phyloP scores from a whole-genome alignment of 2,329 filamentous ascomycete species.

The Epichloe brachyelytri region DNA sequence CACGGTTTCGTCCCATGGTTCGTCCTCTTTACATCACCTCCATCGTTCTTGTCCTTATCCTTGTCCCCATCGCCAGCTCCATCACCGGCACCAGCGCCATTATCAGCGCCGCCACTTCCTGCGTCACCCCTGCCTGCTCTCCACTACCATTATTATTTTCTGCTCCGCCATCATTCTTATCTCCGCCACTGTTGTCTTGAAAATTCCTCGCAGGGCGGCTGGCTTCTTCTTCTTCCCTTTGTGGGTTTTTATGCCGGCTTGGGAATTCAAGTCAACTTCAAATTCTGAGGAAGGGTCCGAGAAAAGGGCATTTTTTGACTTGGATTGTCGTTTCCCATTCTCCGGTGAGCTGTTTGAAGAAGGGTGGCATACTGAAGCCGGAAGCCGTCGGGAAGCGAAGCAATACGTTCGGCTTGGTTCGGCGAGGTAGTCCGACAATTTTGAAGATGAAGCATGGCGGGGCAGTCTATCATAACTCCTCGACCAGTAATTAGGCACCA shows the following conservation, averaged over 20 bases:
- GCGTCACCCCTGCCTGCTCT: constrained; percentile 3
- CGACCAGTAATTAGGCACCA: constrained; percentile 1
- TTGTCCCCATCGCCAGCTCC: constrained; percentile 3
- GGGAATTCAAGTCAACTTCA: constrained; percentile 11
- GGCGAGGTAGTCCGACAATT: neutral
- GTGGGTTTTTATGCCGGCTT: constrained; percentile 7
- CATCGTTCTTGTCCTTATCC: constrained; percentile 19
- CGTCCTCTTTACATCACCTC: constrained; percentile 24
- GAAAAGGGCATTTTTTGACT: constrained; percentile 7
- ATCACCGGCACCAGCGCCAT: constrained; percentile 2
- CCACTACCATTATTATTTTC: constrained; percentile 6
- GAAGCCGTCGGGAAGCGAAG: constrained; percentile 5
- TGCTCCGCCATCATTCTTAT: constrained; percentile 2
- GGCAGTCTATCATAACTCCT: neutral
- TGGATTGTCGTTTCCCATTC: neutral
- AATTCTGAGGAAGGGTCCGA: constrained; percentile 12
- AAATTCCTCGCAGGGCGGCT: constrained; percentile 3
- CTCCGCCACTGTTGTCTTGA: constrained; percentile 5
- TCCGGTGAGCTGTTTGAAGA: neutral
- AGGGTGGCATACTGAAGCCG: neutral
- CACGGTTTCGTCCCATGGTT: constrained; percentile 19
- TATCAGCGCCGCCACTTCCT: neutral
- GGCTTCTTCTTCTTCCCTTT: constrained; percentile 12
- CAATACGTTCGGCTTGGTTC: constrained; percentile 1
- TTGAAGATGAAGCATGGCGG: neutral